A percentile compares a stretch with the other conserved stretches of the same genome.
Conservation (phyloP, 306 rosid genomes). For the Hippophae gyantsensis region DNA sequence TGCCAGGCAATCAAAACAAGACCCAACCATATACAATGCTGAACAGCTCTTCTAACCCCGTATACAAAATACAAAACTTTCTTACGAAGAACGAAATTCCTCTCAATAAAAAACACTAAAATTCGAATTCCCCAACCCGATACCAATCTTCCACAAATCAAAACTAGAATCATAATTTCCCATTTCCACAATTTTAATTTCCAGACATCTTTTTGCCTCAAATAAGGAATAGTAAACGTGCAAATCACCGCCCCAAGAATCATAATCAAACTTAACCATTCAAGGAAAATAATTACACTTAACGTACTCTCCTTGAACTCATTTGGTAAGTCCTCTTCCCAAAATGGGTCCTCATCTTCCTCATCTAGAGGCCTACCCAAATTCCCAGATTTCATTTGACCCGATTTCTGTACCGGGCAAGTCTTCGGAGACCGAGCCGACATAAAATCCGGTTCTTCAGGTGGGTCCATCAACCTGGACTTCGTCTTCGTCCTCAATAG, state of each 20-base stretch:
- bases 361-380: conserved; percentile 36
- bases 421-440: conserved; percentile 33
- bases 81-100: conserved; percentile 67
- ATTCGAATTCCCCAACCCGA: conserved; percentile 67
- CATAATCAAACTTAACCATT: conserved; percentile 63
- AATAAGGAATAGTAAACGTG: conserved; percentile 27
- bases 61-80: conserved; percentile 72
- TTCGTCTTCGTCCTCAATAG: conserved; percentile 44
- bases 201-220: conserved; percentile 43
- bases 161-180: conserved; percentile 62
- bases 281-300: conserved; percentile 35
- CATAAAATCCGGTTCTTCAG: conserved; percentile 34
- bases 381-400: conserved; percentile 49
- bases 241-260: conserved; percentile 38
- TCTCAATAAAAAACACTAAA: conserved; percentile 54
- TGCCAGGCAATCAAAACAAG: conserved; percentile 74
- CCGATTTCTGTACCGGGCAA: conserved; percentile 35
- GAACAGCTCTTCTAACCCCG: conserved; percentile 65
- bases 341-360: conserved; percentile 69
- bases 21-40: conserved; percentile 72
- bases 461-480: conserved; percentile 82
- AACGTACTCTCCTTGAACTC: conserved; percentile 32
- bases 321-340: conserved; percentile 60
- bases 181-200: conserved; percentile 66
- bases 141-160: conserved; percentile 73